A percentile compares a stretch with the other conserved stretches of the same genome.
Evolutionary conservation across 306 rosid species (phyloP).

Genomic region (Lathyrus aphaca): DNA sequence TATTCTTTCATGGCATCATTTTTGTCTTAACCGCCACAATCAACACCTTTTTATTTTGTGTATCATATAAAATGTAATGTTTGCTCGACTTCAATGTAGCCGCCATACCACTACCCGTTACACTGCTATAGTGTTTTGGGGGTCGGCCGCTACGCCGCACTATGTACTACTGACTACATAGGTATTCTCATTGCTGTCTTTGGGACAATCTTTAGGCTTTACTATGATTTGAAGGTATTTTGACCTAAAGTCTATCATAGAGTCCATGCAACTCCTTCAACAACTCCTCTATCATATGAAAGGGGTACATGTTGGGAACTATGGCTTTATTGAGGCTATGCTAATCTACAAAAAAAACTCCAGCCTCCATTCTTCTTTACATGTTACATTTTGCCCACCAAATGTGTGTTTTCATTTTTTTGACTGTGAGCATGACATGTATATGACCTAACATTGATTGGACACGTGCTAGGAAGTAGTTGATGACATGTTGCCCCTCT

Average conservation of each 20-base stretch:
- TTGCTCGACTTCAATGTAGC: too few relatives aligned
- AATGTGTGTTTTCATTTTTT: background rate
- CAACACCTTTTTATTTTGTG: too few relatives aligned
- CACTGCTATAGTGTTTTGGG: too few relatives aligned
- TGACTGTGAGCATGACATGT: background rate
- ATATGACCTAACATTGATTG: background rate
- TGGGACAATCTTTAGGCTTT: background rate
- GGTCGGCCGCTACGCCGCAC: too few relatives aligned
- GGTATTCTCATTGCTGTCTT: background rate
- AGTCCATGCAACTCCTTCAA: background rate
- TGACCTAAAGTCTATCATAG: background rate
- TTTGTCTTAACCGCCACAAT: too few relatives aligned
- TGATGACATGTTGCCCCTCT: background rate
- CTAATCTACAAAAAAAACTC: constrained; percentile 9
- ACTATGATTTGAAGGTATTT: background rate
- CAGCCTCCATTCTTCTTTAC: background rate
- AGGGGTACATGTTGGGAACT: background rate
- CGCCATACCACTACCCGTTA: too few relatives aligned
- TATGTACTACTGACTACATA: too few relatives aligned
- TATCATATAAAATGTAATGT: too few relatives aligned
- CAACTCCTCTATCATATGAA: background rate
- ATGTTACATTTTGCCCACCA: background rate
- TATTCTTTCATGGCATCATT: too few relatives aligned
- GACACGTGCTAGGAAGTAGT: background rate
- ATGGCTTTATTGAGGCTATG: background rate